Conservation (phyloP, 495 filamentous ascomycete species). For the Hamigera avellanea region DNA sequence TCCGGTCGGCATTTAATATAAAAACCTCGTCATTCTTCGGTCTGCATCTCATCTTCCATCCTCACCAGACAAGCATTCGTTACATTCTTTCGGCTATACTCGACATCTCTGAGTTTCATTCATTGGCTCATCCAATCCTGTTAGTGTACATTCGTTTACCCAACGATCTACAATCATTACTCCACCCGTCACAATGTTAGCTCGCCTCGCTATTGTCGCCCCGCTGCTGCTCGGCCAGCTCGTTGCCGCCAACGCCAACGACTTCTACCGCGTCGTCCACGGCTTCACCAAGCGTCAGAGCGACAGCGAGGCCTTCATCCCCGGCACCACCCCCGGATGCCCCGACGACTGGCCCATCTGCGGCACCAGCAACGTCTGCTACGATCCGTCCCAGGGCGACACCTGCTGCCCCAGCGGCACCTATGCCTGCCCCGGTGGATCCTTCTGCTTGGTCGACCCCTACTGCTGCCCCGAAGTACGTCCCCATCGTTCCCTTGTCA, state of each 20-base stretch:
- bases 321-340: constrained; percentile 7
- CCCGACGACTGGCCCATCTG: constrained; percentile 4
- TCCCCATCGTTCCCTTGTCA: not conserved
- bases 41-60: too few relatives aligned
- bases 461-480: constrained; percentile 7
- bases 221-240: constrained; percentile 6
- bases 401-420: constrained; percentile 9
- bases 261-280: not conserved
- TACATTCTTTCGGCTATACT: too few relatives aligned
- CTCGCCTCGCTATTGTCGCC: not conserved
- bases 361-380: constrained; percentile 7
- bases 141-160: too few relatives aligned
- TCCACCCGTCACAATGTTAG: too few relatives aligned
- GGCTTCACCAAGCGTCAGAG: constrained; percentile 5
- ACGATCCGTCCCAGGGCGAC: constrained; percentile 5
- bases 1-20: too few relatives aligned
- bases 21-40: too few relatives aligned
- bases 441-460: constrained; percentile 5
- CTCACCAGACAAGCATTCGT: too few relatives aligned
- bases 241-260: constrained; percentile 3
- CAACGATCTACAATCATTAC: too few relatives aligned
- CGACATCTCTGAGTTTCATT: too few relatives aligned
- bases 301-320: constrained; percentile 5
- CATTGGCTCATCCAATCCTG: too few relatives aligned
- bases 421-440: constrained; percentile 7